Conservation (phyloP, 2,329 filamentous ascomycete genomes). For the Nothophaeocryptopus gaeumannii region DNA sequence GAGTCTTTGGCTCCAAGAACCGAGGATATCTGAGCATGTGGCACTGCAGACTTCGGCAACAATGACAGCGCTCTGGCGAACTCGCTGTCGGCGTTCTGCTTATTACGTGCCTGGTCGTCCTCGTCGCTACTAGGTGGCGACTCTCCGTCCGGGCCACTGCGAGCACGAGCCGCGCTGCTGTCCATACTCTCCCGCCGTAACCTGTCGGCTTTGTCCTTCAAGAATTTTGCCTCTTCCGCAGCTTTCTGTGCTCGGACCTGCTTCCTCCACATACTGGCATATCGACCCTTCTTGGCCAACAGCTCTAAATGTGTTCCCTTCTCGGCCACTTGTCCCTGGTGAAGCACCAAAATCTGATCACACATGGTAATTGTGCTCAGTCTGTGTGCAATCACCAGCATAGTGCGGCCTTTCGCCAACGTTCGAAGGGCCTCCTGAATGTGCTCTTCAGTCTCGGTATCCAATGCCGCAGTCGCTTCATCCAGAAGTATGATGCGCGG, state of each 20-base stretch:
- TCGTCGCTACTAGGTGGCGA: conserved; percentile 36
- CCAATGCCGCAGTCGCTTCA: conserved; percentile 86
- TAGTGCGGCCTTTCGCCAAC: conserved; percentile 79
- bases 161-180: conserved; percentile 36
- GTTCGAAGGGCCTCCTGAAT: conserved; percentile 83
- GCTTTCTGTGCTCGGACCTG: conserved; percentile 51
- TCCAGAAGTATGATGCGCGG: conserved; percentile 89
- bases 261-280: conserved; percentile 53
- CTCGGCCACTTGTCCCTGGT: conserved; percentile 53
- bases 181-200: conserved; percentile 49
- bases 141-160: conserved; percentile 19
- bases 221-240: conserved; percentile 48
- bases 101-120: conserved; percentile 30
- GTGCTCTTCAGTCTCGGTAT: conserved; percentile 88
- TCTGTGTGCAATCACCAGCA: conserved; percentile 86
- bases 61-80: conserved; percentile 27
- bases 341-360: conserved; percentile 56
- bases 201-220: conserved; percentile 51
- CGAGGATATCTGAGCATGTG: conserved; percentile 27
- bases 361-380: conserved; percentile 56
- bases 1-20: conserved; percentile 22
- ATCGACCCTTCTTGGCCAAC: conserved; percentile 46
- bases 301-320: conserved; percentile 52
- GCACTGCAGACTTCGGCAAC: conserved; percentile 25
- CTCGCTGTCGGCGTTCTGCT: conserved; percentile 19